A percentile compares a stretch with the other conserved stretches of the same genome.
These are phyloP conservation scores for Hansenula sp. DNA, from an alignment of 1,139 yeast genomes.

Conservation along the genomic window DNA sequence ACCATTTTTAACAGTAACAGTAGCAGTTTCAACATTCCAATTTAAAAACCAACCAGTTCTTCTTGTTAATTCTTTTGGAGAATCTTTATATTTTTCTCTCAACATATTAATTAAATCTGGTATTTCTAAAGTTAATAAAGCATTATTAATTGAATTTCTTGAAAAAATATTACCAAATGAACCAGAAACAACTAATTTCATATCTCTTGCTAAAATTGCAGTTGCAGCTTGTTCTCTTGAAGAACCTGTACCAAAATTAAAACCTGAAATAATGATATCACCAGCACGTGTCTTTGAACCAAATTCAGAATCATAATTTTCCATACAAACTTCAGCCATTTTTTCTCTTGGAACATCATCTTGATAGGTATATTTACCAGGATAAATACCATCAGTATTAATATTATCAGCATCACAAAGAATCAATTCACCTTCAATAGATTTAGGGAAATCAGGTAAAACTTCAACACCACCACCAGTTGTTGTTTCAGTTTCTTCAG, in stretches of 20 bases:
- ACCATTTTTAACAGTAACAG: slow-evolving; percentile 71
- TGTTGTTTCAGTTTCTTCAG: slow-evolving; percentile 29
- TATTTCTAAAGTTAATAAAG: slow-evolving; percentile 86
- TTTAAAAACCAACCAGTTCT: slow-evolving; percentile 91
- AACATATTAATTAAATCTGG: slow-evolving; percentile 79
- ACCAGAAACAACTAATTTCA: slow-evolving; percentile 90
- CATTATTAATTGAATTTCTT: slow-evolving; percentile 93
- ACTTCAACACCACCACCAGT: slow-evolving; percentile 57
- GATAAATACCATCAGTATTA: slow-evolving; percentile 97
- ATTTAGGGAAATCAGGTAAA: slow-evolving; percentile 84
- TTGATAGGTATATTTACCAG: slow-evolving; percentile 97
- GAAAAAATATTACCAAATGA: slow-evolving; percentile 96
- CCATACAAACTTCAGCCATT: slow-evolving; percentile 99
- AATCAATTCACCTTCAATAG: slow-evolving; percentile 85
- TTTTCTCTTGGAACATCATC: slow-evolving; percentile 91
- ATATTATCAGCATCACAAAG: slow-evolving; percentile 96
- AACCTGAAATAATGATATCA: slow-evolving; percentile 89
- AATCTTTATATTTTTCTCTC: slow-evolving; percentile 58
- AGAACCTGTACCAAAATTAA: slow-evolving; percentile 96
- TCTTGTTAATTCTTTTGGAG: slow-evolving; percentile 67
- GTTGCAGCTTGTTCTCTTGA: slow-evolving; percentile 99
- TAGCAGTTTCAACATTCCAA: slow-evolving; percentile 89
- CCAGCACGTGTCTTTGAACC: slow-evolving; percentile 75
- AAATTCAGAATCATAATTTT: slow-evolving; percentile 90
- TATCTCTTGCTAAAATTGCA: slow-evolving; percentile 89